Base-by-base conservation (phyloP, 768 basidiomycete species). In the Russula brevipes region DNA sequence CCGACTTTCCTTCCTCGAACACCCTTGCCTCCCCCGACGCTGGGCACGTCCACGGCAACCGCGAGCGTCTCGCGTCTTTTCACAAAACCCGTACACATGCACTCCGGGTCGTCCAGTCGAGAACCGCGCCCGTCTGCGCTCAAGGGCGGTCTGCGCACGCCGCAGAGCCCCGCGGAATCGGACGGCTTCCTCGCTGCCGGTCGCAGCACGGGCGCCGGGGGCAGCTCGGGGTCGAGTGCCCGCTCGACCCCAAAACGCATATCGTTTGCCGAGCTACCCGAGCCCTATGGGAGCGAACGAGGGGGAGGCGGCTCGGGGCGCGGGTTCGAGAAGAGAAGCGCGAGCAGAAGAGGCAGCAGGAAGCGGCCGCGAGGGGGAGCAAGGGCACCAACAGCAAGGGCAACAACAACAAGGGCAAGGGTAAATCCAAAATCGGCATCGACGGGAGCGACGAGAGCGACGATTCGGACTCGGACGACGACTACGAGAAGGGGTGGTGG, bases 61-160 rank as follows among this genome's bases (percentile, higher is more conserved):
- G 90, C 89, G 1, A 87, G 85, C 35, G 79, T 92, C 53, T 89
- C 88, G 30, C 80, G 86, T n/a, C 80, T 91, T 14, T 87, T 86
- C 68, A 89, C 88, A 0, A 86, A 85, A 64, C 79, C 73, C 9
- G 75, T 76, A 10, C 81, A 82, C 68, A 79, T 85, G 2, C 81
- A 83, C 16, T 87, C 87, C 4, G 85, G 88, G 1, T 80, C 85
- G 4, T 76, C 85, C 3, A 83, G 81, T 3, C 83, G 82, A 0
- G 85, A 86, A 0, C 87, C 88, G 12, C 73, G 76, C 9, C 81
- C 78, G 46, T 82, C 81, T 5, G 78, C 78, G 11, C 68, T 82
- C 58, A 82, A 78, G 63, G 68, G 73, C 44, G 72, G 70, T 31
- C 38, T 55, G 19, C 68, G 69, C 19, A 56, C 67, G 5, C 66